Evolutionary conservation across 345 rosid species (phyloP).

Genomic region (Heritiera littoralis): DNA sequence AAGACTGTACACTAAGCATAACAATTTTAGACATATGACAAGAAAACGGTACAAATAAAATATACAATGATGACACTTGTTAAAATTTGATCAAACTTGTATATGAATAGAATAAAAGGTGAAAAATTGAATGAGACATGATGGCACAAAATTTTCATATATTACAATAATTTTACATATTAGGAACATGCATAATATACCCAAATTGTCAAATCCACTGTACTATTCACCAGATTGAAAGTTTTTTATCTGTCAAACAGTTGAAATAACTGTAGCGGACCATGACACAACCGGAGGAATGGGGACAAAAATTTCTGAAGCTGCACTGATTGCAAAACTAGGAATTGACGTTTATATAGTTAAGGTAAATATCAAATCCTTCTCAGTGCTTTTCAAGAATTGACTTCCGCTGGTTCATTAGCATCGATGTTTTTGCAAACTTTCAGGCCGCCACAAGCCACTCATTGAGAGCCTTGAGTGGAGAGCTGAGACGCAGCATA

Average conservation of each 20-base stretch:
- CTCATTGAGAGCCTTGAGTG: slow-evolving; percentile 63
- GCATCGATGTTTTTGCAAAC: neutral
- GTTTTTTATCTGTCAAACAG: slow-evolving; percentile 39
- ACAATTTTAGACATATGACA: no score
- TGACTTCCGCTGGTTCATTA: neutral
- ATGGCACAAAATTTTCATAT: no score
- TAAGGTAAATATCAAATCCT: slow-evolving; percentile 44
- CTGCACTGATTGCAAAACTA: slow-evolving; percentile 85
- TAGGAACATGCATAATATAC: no score
- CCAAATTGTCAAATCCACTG: no score
- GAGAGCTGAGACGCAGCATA: slow-evolving; percentile 46
- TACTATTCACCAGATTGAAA: neutral
- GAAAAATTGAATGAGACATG: no score
- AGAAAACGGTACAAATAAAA: no score
- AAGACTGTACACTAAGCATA: neutral
- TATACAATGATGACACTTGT: no score
- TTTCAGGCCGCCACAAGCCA: slow-evolving; percentile 75
- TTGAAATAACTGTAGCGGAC: slow-evolving; percentile 73
- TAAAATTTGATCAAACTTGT: no score
- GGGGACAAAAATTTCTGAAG: slow-evolving; percentile 86
- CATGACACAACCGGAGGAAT: slow-evolving; percentile 97
- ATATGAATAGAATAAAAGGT: no score
- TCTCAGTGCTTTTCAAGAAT: neutral
- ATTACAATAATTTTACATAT: no score
- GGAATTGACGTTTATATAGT: slow-evolving; percentile 91